A percentile compares a stretch with the other conserved stretches of the same genome.
phyloP scores from a whole-genome alignment of 2,329 filamentous ascomycete genomes.

The Talaromyces sp. region DNA sequence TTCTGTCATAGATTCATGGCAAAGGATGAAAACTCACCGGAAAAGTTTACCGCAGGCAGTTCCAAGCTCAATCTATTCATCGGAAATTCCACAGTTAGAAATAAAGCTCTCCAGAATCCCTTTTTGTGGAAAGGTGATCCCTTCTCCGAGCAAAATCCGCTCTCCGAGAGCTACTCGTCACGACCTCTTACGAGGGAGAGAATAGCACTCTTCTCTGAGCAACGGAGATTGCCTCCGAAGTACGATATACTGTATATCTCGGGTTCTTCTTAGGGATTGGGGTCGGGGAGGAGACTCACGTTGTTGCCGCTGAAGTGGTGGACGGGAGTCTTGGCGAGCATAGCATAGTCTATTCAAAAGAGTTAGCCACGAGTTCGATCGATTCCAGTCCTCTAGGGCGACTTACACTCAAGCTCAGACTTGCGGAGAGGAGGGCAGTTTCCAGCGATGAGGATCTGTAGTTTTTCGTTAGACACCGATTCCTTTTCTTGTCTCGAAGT shows the following conservation, averaged over 20 bases:
- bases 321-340: constrained; percentile 81
- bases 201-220: constrained; percentile 20
- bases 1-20: neutral
- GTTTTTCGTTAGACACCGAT: neutral
- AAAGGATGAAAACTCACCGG: constrained; percentile 46
- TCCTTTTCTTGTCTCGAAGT: neutral
- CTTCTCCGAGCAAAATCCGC: constrained; percentile 21
- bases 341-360: constrained; percentile 14
- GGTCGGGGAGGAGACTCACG: constrained; percentile 62
- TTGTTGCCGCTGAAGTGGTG: constrained; percentile 99
- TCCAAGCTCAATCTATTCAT: constrained; percentile 85
- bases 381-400: neutral
- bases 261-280: constrained; percentile 8
- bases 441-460: constrained; percentile 76
- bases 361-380: neutral
- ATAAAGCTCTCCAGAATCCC: constrained; percentile 20
- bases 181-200: constrained; percentile 26
- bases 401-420: constrained; percentile 82
- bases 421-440: constrained; percentile 98
- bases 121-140: constrained; percentile 17
- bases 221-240: constrained; percentile 22
- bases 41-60: constrained; percentile 99
- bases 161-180: constrained; percentile 18
- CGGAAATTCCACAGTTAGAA: constrained; percentile 49
- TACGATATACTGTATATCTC: constrained; percentile 17